phyloP scores from a whole-genome alignment of 768 basidiomycete genomes.

The Lactifluus echinatus region DNA sequence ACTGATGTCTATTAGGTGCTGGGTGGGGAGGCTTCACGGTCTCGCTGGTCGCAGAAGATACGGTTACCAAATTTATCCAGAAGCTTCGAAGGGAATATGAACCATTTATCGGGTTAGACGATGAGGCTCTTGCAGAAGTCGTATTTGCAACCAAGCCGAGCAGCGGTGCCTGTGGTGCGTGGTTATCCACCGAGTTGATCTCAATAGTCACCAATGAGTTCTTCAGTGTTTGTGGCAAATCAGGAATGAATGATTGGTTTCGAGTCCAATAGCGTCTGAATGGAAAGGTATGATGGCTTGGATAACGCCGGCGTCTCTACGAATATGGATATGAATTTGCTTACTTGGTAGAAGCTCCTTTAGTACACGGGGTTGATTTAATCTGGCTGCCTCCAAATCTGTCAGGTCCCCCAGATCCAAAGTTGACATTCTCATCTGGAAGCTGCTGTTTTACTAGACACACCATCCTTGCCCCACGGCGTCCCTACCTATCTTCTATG shows the following conservation, averaged over 20 bases:
- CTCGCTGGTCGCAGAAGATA: slow-evolving; percentile 59
- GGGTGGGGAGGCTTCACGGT: slow-evolving; percentile 92
- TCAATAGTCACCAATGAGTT: not conserved
- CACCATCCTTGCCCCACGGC: not conserved
- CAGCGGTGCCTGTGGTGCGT: slow-evolving; percentile 72
- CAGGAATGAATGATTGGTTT: not conserved
- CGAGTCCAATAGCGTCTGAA: not conserved
- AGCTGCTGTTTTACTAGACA: not conserved
- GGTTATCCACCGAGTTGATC: not conserved
- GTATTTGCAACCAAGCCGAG: slow-evolving; percentile 83
- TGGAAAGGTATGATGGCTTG: not conserved
- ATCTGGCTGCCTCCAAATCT: not conserved
- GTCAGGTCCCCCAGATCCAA: not conserved
- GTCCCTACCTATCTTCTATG: not conserved
- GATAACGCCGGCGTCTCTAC: too few species aligned
- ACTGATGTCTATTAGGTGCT: slow-evolving; percentile 42
- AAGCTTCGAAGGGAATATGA: slow-evolving; percentile 50
- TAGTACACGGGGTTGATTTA: not conserved
- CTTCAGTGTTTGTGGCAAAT: not conserved
- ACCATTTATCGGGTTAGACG: slow-evolving; percentile 53
- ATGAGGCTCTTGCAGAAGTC: slow-evolving; percentile 50
- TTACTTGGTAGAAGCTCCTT: not conserved
- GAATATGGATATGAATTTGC: too few species aligned
- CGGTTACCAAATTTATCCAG: slow-evolving; percentile 56
- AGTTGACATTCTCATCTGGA: not conserved